phyloP scores from a whole-genome alignment of 2,329 filamentous ascomycete species.

The Fonsecaea erecta region DNA sequence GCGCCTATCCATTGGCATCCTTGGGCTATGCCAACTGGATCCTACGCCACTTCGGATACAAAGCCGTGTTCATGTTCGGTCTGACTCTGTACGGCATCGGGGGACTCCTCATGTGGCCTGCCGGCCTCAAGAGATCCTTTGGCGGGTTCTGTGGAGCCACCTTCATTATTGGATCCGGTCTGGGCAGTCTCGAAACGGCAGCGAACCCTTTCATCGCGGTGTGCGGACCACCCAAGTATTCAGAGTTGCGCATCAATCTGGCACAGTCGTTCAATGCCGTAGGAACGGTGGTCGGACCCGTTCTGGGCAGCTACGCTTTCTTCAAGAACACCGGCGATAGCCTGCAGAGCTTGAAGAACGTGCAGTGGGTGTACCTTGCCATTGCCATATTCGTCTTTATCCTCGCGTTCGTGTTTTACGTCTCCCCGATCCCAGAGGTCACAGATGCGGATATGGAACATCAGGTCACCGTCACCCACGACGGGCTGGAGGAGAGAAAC shows the following conservation, averaged over 20 bases:
- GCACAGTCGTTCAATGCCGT: constrained; percentile 78
- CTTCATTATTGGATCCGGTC: constrained; percentile 74
- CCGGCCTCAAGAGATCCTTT: constrained; percentile 72
- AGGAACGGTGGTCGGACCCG: constrained; percentile 72
- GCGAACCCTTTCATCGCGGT: constrained; percentile 77
- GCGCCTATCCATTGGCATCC: constrained; percentile 60
- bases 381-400: constrained; percentile 73
- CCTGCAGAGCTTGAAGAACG: constrained; percentile 63
- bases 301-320: constrained; percentile 62
- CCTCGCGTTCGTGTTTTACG: constrained; percentile 67
- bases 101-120: constrained; percentile 83
- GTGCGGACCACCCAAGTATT: constrained; percentile 74
- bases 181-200: constrained; percentile 75
- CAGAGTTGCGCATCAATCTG: constrained; percentile 73
- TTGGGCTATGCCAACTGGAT: constrained; percentile 62
- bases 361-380: constrained; percentile 79
- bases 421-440: constrained; percentile 71
- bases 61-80: constrained; percentile 77
- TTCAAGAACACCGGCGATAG: constrained; percentile 67
- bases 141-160: constrained; percentile 70
- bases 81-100: constrained; percentile 70
- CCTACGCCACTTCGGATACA: constrained; percentile 75
- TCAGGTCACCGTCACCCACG: constrained; percentile 62
- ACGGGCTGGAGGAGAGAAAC: constrained; percentile 50
- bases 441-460: constrained; percentile 70